Conservation (phyloP, 371 early-diverging fungal species). For the Encephalitozoon romaleae region DNA sequence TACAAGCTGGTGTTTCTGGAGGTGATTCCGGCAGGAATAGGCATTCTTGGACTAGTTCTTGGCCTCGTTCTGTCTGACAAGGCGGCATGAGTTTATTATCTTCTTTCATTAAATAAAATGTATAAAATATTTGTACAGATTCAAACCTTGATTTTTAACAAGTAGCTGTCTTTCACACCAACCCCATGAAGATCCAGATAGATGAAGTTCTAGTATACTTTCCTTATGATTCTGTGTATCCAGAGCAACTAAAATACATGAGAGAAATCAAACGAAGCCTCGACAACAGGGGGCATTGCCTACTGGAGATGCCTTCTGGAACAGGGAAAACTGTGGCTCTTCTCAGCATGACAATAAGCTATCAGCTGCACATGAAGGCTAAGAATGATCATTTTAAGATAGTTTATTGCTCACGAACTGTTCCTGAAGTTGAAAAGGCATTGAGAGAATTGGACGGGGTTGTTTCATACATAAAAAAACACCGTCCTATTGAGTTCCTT, state of each 20-base stretch:
- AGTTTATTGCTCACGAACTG: slow-evolving; percentile 87
- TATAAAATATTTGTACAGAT: background rate
- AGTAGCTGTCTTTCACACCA: background rate
- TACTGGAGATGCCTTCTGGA: slow-evolving; percentile 98
- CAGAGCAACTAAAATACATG: slow-evolving; percentile 97
- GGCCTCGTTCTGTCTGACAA: slow-evolving; percentile 46
- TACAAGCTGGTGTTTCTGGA: slow-evolving; percentile 60
- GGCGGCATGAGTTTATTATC: background rate
- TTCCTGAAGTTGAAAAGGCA: slow-evolving; percentile 96
- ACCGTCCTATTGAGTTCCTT: slow-evolving; percentile 68
- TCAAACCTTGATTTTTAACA: background rate
- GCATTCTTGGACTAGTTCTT: slow-evolving; percentile 57
- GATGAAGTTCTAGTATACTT: slow-evolving; percentile 87
- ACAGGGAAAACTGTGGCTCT: slow-evolving; percentile 96
- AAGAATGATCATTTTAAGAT: slow-evolving; percentile 64
- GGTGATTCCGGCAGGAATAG: slow-evolving; percentile 58
- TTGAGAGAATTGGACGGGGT: slow-evolving; percentile 82
- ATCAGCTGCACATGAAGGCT: slow-evolving; percentile 61
- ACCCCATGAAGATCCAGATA: slow-evolving; percentile 62
- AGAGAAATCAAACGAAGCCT: slow-evolving; percentile 78
- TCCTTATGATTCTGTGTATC: slow-evolving; percentile 96
- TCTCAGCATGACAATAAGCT: slow-evolving; percentile 86
- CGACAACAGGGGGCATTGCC: slow-evolving; percentile 80
- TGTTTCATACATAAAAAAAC: slow-evolving; percentile 68
- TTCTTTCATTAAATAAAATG: background rate